Evolutionary conservation across 2,329 filamentous ascomycete genomes (phyloP).

Genomic region (Talaromyces islandicus): DNA sequence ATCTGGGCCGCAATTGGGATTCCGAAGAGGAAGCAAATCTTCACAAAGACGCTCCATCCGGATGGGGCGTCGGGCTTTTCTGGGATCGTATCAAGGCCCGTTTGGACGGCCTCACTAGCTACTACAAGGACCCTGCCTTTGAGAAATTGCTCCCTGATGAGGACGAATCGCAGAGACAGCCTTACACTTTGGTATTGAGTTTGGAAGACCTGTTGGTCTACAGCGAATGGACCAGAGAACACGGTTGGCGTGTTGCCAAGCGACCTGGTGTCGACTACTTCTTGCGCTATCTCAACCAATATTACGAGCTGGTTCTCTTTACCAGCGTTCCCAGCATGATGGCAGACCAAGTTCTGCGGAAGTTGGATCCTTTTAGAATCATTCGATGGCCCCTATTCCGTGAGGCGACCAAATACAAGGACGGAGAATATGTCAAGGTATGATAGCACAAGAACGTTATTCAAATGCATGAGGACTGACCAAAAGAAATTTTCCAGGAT

Average conservation of each 20-base stretch:
- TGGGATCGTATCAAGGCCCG: slow-evolving; percentile 76
- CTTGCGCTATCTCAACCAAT: slow-evolving; percentile 90
- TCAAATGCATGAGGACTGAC: slow-evolving; percentile 7
- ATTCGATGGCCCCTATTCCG: slow-evolving; percentile 93
- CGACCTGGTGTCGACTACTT: slow-evolving; percentile 96
- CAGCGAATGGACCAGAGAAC: slow-evolving; percentile 88
- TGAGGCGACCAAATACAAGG: slow-evolving; percentile 94
- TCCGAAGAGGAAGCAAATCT: slow-evolving; percentile 62
- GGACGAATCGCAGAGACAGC: slow-evolving; percentile 72
- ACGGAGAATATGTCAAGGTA: slow-evolving; percentile 95
- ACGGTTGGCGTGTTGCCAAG: slow-evolving; percentile 94
- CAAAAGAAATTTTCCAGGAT: slow-evolving; percentile 55
- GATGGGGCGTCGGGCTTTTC: slow-evolving; percentile 70
- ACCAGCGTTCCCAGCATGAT: slow-evolving; percentile 79
- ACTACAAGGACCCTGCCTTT: slow-evolving; percentile 95
- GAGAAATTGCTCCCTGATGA: slow-evolving; percentile 74
- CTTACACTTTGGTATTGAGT: slow-evolving; percentile 87
- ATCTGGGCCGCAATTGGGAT: slow-evolving; percentile 85
- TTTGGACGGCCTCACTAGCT: slow-evolving; percentile 68
- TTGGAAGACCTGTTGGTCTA: slow-evolving; percentile 92
- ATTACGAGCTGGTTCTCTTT: slow-evolving; percentile 96
- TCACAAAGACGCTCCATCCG: slow-evolving; percentile 69
- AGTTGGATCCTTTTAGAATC: slow-evolving; percentile 90
- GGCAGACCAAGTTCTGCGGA: slow-evolving; percentile 81
- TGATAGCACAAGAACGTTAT: slow-evolving; percentile 14